phyloP scores from a whole-genome alignment of 768 basidiomycete genomes.

The Tricholoma saponaceum region DNA sequence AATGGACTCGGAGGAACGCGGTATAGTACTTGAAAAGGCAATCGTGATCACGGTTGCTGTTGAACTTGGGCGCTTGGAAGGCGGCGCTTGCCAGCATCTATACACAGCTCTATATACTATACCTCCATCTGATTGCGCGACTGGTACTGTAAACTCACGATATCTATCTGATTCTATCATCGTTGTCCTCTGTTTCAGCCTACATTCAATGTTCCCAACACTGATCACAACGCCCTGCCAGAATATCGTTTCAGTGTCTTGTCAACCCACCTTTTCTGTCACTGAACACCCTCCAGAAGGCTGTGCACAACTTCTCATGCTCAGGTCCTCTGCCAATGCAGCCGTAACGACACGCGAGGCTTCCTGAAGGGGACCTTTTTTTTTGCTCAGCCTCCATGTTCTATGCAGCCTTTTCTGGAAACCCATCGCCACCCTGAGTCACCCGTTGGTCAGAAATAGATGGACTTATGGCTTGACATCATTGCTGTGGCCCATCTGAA shows the following conservation, averaged over 20 bases:
- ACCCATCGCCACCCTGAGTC: conserved; percentile 5
- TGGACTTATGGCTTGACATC: conserved; percentile 5
- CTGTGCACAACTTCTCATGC: conserved; percentile 12
- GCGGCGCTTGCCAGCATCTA: no score
- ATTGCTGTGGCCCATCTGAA: conserved; percentile 12
- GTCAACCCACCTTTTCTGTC: conserved; percentile 10
- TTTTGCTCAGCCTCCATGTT: conserved; percentile 9
- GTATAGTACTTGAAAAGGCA: conserved; percentile 5
- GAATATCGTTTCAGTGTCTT: conserved; percentile 15
- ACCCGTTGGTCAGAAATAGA: not conserved
- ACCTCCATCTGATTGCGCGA: conserved; percentile 4
- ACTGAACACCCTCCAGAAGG: conserved; percentile 6
- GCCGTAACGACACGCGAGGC: conserved; percentile 9
- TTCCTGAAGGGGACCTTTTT: conserved; percentile 13
- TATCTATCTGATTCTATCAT: conserved; percentile 13
- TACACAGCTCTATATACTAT: not conserved
- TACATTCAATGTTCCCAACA: not conserved
- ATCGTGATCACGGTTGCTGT: not conserved
- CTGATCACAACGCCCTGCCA: conserved; percentile 9
- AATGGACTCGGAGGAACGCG: not conserved
- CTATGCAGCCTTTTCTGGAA: conserved; percentile 1
- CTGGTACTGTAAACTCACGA: conserved; percentile 3
- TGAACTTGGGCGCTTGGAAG: not conserved
- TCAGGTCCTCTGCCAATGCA: conserved; percentile 3
- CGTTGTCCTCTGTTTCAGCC: conserved; percentile 7